These are phyloP conservation scores for Hortaea werneckii DNA, from an alignment of 2,329 filamentous ascomycete genomes.

Conservation along the genomic window DNA sequence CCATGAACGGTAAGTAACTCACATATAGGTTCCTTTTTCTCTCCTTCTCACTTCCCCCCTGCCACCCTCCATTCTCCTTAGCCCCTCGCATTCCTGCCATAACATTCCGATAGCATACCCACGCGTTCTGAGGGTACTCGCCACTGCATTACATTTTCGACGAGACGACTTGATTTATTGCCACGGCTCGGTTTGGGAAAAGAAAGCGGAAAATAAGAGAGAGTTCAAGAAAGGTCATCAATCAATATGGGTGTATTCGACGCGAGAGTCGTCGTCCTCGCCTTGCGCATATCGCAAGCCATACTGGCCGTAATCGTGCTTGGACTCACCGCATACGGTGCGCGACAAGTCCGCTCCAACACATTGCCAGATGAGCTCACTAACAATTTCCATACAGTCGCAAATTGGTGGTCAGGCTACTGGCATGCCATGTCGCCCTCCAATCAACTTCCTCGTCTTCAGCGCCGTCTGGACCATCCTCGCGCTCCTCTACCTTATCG, in stretches of 20 bases:
- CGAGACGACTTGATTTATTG: too few species aligned
- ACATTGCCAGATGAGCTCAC: not conserved
- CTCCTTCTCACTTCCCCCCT: too few species aligned
- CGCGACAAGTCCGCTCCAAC: conserved; percentile 15
- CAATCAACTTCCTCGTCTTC: conserved; percentile 73
- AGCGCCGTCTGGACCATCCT: conserved; percentile 65
- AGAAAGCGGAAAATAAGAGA: too few species aligned
- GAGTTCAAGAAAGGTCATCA: not conserved
- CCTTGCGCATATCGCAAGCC: conserved; percentile 56
- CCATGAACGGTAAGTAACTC: too few species aligned
- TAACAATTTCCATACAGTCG: conserved; percentile 35
- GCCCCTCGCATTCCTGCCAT: too few species aligned
- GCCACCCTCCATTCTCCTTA: too few species aligned
- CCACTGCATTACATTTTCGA: too few species aligned
- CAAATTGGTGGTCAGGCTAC: conserved; percentile 42
- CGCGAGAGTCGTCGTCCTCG: conserved; percentile 36
- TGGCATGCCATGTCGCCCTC: conserved; percentile 46
- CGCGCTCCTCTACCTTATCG: conserved; percentile 55
- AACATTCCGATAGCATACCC: too few species aligned
- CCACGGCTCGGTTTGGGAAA: too few species aligned
- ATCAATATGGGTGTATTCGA: conserved; percentile 5
- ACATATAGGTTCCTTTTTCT: too few species aligned
- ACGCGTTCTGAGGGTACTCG: too few species aligned
- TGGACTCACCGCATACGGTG: conserved; percentile 65
- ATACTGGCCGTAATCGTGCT: conserved; percentile 65